Evolutionary conservation across 2,329 filamentous ascomycete genomes (phyloP).

Genomic region (Sphaerulina vaccinii): DNA sequence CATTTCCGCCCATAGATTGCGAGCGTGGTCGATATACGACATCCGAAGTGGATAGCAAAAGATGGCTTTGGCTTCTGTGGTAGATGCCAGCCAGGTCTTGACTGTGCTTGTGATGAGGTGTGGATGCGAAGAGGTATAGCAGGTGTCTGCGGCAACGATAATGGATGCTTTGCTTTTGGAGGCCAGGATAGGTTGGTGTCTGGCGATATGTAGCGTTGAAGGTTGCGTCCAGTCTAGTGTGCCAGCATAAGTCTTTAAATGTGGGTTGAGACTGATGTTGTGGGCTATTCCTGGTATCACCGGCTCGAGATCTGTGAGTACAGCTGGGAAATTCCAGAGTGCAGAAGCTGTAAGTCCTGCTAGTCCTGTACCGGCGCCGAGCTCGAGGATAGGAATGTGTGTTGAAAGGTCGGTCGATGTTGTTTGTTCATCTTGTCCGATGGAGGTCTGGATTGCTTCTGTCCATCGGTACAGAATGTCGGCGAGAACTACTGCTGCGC

Average conservation of each 20-base stretch:
- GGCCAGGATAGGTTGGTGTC: neutral
- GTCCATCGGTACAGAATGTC: conserved; percentile 38
- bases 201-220: conserved; percentile 11
- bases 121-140: conserved; percentile 46
- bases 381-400: conserved; percentile 35
- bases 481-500: conserved; percentile 39
- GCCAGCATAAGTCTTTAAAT: conserved; percentile 27
- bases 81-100: conserved; percentile 37
- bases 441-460: conserved; percentile 8
- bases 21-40: conserved; percentile 45
- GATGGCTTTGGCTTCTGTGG: conserved; percentile 36
- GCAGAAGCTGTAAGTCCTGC: conserved; percentile 39
- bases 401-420: conserved; percentile 7
- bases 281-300: conserved; percentile 36
- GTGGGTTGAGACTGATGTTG: conserved; percentile 38
- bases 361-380: conserved; percentile 42
- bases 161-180: conserved; percentile 34
- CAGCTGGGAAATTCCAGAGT: conserved; percentile 33
- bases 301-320: conserved; percentile 39
- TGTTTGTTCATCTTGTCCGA: conserved; percentile 5
- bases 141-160: conserved; percentile 45
- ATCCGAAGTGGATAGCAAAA: conserved; percentile 43
- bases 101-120: conserved; percentile 40
- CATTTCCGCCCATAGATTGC: conserved; percentile 43
- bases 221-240: conserved; percentile 43